Percentiles rank a stretch among this genome's conserved stretches.
Conservation (phyloP, 2,329 filamentous ascomycete genomes). For the Immersiporthe knoxdaviesiana region DNA sequence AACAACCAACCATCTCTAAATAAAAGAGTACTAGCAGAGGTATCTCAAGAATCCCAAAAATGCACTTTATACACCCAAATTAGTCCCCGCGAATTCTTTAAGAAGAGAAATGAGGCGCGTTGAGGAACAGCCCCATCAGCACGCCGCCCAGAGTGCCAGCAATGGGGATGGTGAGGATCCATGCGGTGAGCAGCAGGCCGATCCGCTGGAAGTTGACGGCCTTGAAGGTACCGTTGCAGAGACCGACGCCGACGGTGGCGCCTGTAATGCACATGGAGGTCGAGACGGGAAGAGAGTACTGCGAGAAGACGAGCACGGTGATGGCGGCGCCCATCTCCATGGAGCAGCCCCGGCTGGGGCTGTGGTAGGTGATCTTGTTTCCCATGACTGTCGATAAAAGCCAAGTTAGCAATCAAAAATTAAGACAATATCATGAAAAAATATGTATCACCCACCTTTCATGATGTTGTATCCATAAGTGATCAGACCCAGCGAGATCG, state of each 20-base stretch:
- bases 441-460: slow-evolving; percentile 59
- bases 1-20: no score
- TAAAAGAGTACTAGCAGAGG: background rate
- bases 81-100: no score
- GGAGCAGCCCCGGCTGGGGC: slow-evolving; percentile 59
- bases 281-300: slow-evolving; percentile 75
- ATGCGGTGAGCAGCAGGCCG: slow-evolving; percentile 66
- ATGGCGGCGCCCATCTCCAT: slow-evolving; percentile 83
- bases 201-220: slow-evolving; percentile 79
- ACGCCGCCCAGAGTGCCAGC: slow-evolving; percentile 59
- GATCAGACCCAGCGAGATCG: slow-evolving; percentile 68
- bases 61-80: no score
- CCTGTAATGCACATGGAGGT: slow-evolving; percentile 82
- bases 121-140: slow-evolving; percentile 55
- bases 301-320: slow-evolving; percentile 75
- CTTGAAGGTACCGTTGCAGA: slow-evolving; percentile 73
- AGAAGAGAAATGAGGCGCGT: slow-evolving; percentile 58
- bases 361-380: slow-evolving; percentile 77
- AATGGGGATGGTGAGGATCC: slow-evolving; percentile 68
- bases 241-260: slow-evolving; percentile 75
- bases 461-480: slow-evolving; percentile 86
- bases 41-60: background rate
- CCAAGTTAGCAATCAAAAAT: no score
- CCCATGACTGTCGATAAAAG: slow-evolving; percentile 68
- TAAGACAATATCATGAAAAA: no score